Percentiles rank a stretch among this genome's conserved stretches.
These are phyloP conservation scores for Podospora anserina DNA, from an alignment of 495 filamentous ascomycete genomes.

Conservation along the genomic window DNA sequence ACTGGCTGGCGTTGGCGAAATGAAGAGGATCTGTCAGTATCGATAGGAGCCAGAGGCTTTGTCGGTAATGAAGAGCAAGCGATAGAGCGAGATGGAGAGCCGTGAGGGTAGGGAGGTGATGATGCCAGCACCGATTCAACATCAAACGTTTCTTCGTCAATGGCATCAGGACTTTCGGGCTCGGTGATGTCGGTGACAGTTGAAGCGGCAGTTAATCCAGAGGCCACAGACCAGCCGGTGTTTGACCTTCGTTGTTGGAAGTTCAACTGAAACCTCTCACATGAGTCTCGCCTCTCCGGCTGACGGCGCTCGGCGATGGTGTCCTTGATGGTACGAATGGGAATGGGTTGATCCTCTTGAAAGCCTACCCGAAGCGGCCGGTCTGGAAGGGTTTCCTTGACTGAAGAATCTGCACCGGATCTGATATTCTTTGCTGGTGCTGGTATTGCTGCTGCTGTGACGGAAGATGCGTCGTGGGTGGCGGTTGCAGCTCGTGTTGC, in stretches of 20 bases:
- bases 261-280: slow-evolving; percentile 15
- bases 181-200: slow-evolving; percentile 26
- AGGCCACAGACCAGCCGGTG: slow-evolving; percentile 18
- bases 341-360: neutral
- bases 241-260: slow-evolving; percentile 15
- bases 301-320: neutral
- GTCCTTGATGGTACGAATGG: slow-evolving; percentile 7
- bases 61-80: slow-evolving; percentile 11
- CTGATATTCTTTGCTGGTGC: neutral
- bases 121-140: slow-evolving; percentile 17
- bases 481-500: neutral
- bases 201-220: slow-evolving; percentile 14
- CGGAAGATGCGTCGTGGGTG: neutral
- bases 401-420: neutral
- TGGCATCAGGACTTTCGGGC: slow-evolving; percentile 19
- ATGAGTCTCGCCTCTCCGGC: slow-evolving; percentile 19
- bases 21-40: neutral
- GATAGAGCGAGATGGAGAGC: slow-evolving; percentile 9
- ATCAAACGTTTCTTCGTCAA: slow-evolving; percentile 13
- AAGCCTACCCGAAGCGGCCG: neutral
- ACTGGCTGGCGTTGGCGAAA: neutral
- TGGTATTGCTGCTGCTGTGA: neutral
- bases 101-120: slow-evolving; percentile 16
- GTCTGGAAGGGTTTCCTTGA: neutral
- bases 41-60: neutral